Conservation (phyloP, 495 filamentous ascomycete species). For the Lichenothelia convexa region DNA sequence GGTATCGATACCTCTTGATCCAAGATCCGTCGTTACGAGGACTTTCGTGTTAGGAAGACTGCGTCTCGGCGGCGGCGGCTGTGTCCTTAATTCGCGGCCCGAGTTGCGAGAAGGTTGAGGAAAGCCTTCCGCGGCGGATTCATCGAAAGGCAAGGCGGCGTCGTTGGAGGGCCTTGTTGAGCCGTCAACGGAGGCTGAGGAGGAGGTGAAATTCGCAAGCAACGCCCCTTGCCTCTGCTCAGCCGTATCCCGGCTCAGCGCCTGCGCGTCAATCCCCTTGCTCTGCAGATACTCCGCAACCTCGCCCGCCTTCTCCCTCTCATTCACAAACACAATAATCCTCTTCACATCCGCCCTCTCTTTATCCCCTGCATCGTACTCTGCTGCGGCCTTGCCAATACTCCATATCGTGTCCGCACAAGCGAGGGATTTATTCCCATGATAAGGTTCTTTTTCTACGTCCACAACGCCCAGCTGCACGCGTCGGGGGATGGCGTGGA, state of each 20-base stretch:
- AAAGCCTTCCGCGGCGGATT: background rate
- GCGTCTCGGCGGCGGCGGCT: conserved; percentile 12
- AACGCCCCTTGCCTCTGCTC: conserved; percentile 55
- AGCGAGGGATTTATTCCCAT: conserved; percentile 73
- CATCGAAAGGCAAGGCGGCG: background rate
- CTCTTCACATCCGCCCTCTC: conserved; percentile 49
- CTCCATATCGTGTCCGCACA: conserved; percentile 90
- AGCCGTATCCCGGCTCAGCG: conserved; percentile 63
- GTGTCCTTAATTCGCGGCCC: background rate
- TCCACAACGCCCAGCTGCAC: conserved; percentile 91
- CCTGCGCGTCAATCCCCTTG: conserved; percentile 75
- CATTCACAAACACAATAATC: conserved; percentile 93
- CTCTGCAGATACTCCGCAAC: conserved; percentile 59
- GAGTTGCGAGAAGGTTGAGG: conserved; percentile 7
- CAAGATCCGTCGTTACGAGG: conserved; percentile 82
- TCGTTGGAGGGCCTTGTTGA: conserved; percentile 5
- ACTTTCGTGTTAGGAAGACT: conserved; percentile 58
- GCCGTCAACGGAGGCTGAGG: conserved; percentile 1
- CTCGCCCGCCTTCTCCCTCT: conserved; percentile 71
- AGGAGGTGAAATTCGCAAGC: conserved; percentile 54
- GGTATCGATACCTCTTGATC: conserved; percentile 86
- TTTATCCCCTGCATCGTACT: conserved; percentile 23
- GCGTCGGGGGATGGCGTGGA: conserved; percentile 86
- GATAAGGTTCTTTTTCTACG: conserved; percentile 72
- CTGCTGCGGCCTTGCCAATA: conserved; percentile 62